Evolutionary conservation across 441 rosid genomes (phyloP), one percentile per base, ranked within the genome.

Genomic region (Adansonia rubrostipa): DNA sequence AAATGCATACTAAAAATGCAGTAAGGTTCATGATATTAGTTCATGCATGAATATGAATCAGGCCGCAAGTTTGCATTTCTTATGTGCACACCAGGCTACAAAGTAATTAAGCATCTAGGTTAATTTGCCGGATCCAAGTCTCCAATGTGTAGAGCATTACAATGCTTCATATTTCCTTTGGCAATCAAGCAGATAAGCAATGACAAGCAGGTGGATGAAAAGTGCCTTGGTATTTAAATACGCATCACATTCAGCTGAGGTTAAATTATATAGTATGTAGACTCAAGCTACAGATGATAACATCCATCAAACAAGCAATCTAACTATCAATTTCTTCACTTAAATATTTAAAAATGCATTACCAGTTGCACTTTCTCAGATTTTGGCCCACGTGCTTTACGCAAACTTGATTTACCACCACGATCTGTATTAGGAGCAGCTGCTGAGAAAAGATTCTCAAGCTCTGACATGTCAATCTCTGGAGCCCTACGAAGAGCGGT

Each of bases 331-430:
- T 10, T 65, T 5, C 4, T 40, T 71, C 45, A 50, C 14, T 47
- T 68, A 45, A 68, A 51, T 48, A 71, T 51, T 3, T 3, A 51
- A 48, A 45, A 47, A 22, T 50, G 33, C n/a, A 74, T 80, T 92
- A 96, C 99, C 98, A 96, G 83, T 87, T 94, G 97, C 82, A 96
- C 97, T 92, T 84, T 96, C n/a, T 96, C 97, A 57, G 87, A 72
- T 88, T 96, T 93, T 64, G 88, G 89, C 50, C 84, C 93, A 76
- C 80, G 86, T 75, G 88, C 79, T 68, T 88, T 75, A 63, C 65
- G 86, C 4, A 24, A 70, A 70, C 83, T 80, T 42, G 88, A 75
- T 78, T 90, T 93, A 60, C 82, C 84, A 45, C 85, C 84, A 19
- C 72, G 81, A 69, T 89, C 94, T 80, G 88, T 58, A 80, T 70